Base-by-base conservation (phyloP, 2,329 filamentous ascomycete species). In the Rhinocladiella mackenziei region DNA sequence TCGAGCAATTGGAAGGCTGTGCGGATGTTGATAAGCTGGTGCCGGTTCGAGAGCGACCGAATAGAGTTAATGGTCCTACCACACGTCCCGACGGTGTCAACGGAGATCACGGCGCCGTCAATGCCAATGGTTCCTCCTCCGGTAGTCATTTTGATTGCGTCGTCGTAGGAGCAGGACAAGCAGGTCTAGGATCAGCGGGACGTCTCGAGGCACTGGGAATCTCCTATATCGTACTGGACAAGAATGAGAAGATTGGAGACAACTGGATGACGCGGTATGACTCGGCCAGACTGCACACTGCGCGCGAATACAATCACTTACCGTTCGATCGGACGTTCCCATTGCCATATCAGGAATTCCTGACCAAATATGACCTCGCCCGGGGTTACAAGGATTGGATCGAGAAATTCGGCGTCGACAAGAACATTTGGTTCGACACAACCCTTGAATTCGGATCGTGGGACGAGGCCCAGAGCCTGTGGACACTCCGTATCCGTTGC, bases 191-290 rank as follows among this genome's bases (percentile, higher is more conserved):
- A 15, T 58, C 61, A 3, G 69, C 66, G n/a, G 71, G 68, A 8
- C 63, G 70, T 2, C 55, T 72, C 9, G 60, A 71, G 50, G 67
- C 70, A 33, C 56, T 73, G 5, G 63, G 65, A 2, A 49, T 72
- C 3, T 61, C 61, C 1, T 64, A 68, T 22, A 53, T 74, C 5
- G 60, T 73, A 11, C 57, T 74, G 26, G 71, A 74, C 28, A 60
- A 62, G 17, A 68, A 69, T 26, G 56, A 57, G 14, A 53, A 62
- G 0, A 61, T 74, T 4, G 71, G 71, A 2, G 69, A 72, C 41
- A 70, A 67, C 34, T 74, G 71, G 71, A 58, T 59, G 1, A 61
- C 65, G 32, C 60, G 72, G 36, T 74, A 75, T 46, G 65, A 69
- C 25, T 69, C 69, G 13, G 60, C 68, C 4, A 66, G 66, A n/a